phyloP scores from a whole-genome alignment of 177 flowering plant genomes.

The Vitis hybrid region DNA sequence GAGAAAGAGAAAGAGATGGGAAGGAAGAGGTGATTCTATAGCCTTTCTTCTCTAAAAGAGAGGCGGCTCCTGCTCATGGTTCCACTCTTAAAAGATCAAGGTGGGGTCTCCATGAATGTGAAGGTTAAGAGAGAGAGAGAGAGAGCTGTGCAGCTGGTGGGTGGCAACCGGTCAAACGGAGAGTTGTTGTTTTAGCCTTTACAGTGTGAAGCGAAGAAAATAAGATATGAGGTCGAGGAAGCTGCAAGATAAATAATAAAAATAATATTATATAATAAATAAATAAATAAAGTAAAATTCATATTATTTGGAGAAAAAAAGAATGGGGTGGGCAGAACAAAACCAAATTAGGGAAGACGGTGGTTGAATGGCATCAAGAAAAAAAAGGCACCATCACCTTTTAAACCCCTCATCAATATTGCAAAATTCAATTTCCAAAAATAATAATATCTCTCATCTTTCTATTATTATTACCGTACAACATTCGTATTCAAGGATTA shows the following conservation, averaged over 20 bases:
- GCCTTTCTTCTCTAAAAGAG: conserved; percentile 20
- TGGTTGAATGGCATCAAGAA: conserved; percentile 20
- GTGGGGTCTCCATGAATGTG: conserved; percentile 21
- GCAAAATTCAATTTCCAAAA: too few relatives aligned
- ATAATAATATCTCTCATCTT: too few relatives aligned
- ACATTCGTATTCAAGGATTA: too few relatives aligned
- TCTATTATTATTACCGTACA: too few relatives aligned
- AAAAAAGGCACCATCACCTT: conserved; percentile 12
- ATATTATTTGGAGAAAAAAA: conserved; percentile 9
- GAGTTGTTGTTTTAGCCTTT: conserved; percentile 17
- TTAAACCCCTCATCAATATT: conserved; percentile 4
- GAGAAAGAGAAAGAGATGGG: conserved; percentile 2
- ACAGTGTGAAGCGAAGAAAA: conserved; percentile 20
- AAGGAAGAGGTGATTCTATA: conserved; percentile 1
- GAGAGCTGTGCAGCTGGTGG: not conserved
- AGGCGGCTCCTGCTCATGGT: conserved; percentile 15
- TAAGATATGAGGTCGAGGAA: not conserved
- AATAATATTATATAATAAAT: not conserved
- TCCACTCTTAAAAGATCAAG: conserved; percentile 11
- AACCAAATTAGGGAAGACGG: conserved; percentile 25
- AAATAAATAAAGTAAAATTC: not conserved
- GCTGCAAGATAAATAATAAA: not conserved
- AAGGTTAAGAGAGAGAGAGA: conserved; percentile 10
- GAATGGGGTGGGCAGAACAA: conserved; percentile 27
- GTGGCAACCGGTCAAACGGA: conserved; percentile 14